A percentile compares a stretch with the other conserved stretches of the same genome.
Evolutionary conservation across 1,284 basidiomycete species (phyloP).

Genomic region (Wolfiporia cocos): DNA sequence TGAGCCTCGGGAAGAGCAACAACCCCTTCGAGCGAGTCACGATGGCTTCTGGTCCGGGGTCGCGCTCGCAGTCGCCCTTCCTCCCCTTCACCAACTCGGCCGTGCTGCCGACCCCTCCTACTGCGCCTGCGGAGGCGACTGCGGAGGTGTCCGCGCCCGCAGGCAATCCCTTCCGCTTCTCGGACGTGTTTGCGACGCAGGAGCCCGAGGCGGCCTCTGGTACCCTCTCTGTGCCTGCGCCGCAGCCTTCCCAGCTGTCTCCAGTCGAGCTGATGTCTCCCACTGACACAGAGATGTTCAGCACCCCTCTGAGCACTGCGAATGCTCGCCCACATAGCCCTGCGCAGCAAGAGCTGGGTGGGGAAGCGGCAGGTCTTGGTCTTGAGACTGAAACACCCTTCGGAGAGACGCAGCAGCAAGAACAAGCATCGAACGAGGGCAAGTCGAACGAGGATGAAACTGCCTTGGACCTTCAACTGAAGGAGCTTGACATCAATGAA

Average conservation of each 20-base stretch:
- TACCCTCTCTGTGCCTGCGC: slow-evolving; percentile 17
- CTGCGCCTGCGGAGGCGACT: slow-evolving; percentile 13
- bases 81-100: slow-evolving; percentile 40
- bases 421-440: not conserved
- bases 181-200: slow-evolving; percentile 33
- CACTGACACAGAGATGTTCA: slow-evolving; percentile 49
- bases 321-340: slow-evolving; percentile 15
- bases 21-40: slow-evolving; percentile 90
- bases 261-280: slow-evolving; percentile 21
- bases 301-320: slow-evolving; percentile 51
- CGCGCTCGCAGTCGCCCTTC: slow-evolving; percentile 53
- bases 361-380: slow-evolving; percentile 3
- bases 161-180: slow-evolving; percentile 57
- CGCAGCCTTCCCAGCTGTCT: not conserved
- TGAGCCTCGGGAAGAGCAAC: slow-evolving; percentile 62
- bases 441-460: slow-evolving; percentile 30
- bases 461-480: slow-evolving; percentile 46
- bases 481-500: slow-evolving; percentile 62
- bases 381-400: too few species aligned
- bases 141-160: slow-evolving; percentile 12
- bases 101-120: slow-evolving; percentile 23
- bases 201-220: slow-evolving; percentile 4
- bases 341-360: slow-evolving; percentile 1
- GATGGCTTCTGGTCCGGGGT: slow-evolving; percentile 37
- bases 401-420: not conserved